These are phyloP conservation scores for Meyerozyma carpophila DNA, from an alignment of 1,139 yeast genomes.

Conservation along the genomic window DNA sequence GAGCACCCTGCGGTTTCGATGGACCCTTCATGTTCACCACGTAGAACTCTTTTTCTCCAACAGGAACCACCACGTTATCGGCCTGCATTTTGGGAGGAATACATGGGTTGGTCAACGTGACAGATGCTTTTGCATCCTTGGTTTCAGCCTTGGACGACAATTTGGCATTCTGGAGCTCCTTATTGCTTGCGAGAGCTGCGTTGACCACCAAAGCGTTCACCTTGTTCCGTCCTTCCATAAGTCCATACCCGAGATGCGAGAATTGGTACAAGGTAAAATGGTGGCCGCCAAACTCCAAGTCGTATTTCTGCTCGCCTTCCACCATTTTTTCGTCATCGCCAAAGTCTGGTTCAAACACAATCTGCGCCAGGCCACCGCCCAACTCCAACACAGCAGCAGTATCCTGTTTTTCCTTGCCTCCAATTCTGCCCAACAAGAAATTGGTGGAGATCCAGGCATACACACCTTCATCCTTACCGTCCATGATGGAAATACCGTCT, in stretches of 20 bases:
- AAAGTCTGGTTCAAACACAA: constrained; percentile 90
- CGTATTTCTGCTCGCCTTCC: constrained; percentile 87
- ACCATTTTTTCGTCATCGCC: constrained; percentile 53
- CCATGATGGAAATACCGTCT: constrained; percentile 88
- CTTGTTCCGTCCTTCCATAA: constrained; percentile 88
- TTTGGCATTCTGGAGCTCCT: constrained; percentile 20
- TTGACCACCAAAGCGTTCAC: constrained; percentile 59
- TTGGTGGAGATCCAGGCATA: constrained; percentile 98
- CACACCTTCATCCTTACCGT: constrained; percentile 97
- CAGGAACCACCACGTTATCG: constrained; percentile 51
- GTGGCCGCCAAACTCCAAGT: constrained; percentile 73
- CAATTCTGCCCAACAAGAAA: constrained; percentile 87
- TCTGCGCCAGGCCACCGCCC: constrained; percentile 98
- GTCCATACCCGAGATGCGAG: constrained; percentile 93
- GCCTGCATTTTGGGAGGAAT: constrained; percentile 68
- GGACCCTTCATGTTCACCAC: constrained; percentile 76
- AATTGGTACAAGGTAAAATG: constrained; percentile 84
- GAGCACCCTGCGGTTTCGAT: constrained; percentile 43
- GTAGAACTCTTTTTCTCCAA: constrained; percentile 44
- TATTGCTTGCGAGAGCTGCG: constrained; percentile 35
- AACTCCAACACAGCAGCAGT: constrained; percentile 97
- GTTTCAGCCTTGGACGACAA: constrained; percentile 31
- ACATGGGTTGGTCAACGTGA: constrained; percentile 70
- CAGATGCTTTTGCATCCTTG: constrained; percentile 31
- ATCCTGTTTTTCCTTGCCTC: constrained; percentile 60